These are phyloP conservation scores for Nakazawaea sp. DNA, from an alignment of 805 yeast genomes.

Conservation along the genomic window DNA sequence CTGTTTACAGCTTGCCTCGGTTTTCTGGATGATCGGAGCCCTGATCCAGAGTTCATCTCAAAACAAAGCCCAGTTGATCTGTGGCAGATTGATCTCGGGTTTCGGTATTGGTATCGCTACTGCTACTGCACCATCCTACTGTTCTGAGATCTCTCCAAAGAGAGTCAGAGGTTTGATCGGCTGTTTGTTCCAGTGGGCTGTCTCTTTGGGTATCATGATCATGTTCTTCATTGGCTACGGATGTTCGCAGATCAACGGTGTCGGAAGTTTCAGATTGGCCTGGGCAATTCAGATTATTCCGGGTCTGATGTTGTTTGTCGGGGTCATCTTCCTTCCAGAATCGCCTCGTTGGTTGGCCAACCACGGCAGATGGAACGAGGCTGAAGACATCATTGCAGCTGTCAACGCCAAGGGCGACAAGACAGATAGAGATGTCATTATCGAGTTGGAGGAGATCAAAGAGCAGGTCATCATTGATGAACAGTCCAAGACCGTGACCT, in stretches of 20 bases:
- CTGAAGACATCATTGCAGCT: slow-evolving; percentile 31
- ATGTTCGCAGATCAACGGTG: slow-evolving; percentile 18
- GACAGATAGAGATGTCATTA: slow-evolving; percentile 37
- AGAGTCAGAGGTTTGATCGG: slow-evolving; percentile 53
- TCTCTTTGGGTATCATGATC: slow-evolving; percentile 56
- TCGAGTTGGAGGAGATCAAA: slow-evolving; percentile 53
- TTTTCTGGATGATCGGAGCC: slow-evolving; percentile 22
- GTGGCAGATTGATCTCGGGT: slow-evolving; percentile 57
- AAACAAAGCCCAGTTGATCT: slow-evolving; percentile 35
- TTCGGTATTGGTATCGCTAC: slow-evolving; percentile 62
- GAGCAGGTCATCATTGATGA: slow-evolving; percentile 50
- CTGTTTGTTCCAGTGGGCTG: slow-evolving; percentile 56
- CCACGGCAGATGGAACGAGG: slow-evolving; percentile 37
- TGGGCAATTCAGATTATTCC: slow-evolving; percentile 43
- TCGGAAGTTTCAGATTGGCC: slow-evolving; percentile 34
- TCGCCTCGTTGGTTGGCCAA: slow-evolving; percentile 44
- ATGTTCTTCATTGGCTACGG: slow-evolving; percentile 45
- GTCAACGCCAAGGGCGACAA: slow-evolving; percentile 35
- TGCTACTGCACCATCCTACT: slow-evolving; percentile 59
- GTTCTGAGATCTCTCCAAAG: slow-evolving; percentile 60
- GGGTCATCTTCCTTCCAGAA: slow-evolving; percentile 41
- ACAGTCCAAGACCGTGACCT: slow-evolving; percentile 35
- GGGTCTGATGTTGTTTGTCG: slow-evolving; percentile 32
- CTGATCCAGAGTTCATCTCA: slow-evolving; percentile 21
- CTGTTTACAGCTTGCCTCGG: slow-evolving; percentile 20